A percentile compares a stretch with the other conserved stretches of the same genome.
Evolutionary conservation across 257 asterid genomes (phyloP).

Genomic region (Solanum lycopersicoides): DNA sequence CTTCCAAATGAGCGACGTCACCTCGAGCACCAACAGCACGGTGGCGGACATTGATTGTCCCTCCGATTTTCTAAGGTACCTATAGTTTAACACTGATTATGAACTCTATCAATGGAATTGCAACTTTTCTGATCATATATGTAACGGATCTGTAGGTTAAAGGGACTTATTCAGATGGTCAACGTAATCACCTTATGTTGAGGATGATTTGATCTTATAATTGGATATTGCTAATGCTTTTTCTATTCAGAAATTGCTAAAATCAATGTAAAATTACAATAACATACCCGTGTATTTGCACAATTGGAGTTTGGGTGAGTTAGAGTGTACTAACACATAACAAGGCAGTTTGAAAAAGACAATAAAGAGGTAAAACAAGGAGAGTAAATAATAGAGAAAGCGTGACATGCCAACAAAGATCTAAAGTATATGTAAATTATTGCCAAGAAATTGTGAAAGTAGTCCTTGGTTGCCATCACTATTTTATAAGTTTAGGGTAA

Average conservation of each 20-base stretch:
- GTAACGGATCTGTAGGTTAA: not conserved
- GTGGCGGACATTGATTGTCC: slow-evolving; percentile 8
- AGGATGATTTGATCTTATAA: not conserved
- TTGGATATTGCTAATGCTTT: not conserved
- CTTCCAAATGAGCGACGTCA: slow-evolving; percentile 99
- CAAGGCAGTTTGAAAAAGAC: too few relatives aligned
- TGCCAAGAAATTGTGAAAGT: not conserved
- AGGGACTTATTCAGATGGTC: not conserved
- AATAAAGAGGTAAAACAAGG: not conserved
- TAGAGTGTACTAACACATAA: not conserved
- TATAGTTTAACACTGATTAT: not conserved
- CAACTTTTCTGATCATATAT: not conserved
- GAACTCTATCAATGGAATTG: not conserved
- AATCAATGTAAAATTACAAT: not conserved
- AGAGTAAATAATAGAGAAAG: not conserved
- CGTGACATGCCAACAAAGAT: not conserved
- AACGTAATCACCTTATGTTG: not conserved
- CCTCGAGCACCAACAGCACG: slow-evolving; percentile 62
- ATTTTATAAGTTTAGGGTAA: not conserved
- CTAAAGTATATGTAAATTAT: not conserved
- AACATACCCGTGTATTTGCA: not conserved
- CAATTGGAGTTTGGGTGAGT: not conserved
- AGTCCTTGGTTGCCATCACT: not conserved
- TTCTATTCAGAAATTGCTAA: not conserved
- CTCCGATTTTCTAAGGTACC: not conserved